Evolutionary conservation across 345 rosid genomes (phyloP), one percentile per base, ranked within the genome.

Genomic region (Streptanthus diversifolius): DNA sequence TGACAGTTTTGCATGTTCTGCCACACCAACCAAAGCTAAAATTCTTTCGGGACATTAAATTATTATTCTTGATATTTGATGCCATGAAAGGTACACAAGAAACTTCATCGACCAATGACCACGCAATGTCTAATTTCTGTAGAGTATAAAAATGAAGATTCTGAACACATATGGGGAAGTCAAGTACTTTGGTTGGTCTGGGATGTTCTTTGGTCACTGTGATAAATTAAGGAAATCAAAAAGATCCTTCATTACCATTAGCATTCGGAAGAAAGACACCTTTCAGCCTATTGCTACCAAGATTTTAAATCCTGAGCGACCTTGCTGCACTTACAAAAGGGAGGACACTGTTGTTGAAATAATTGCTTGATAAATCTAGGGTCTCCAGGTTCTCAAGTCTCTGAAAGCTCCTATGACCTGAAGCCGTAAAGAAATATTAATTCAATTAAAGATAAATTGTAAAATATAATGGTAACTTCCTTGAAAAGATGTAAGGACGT

Each of bases 381-480:
- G 22, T 32, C 43, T 1, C 19, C 55, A 69, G 35, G 5, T 69
- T 69, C 29, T 29, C 22, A 1, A 69, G 33, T 51, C 37, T 52
- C n/a, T 48, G 10, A 13, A 65, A 35, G 21, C 70, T 65, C 48
- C 52, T 66, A 52, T 36, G 1, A 52, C 48, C 71, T 66, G 71
- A 66, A 66, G 52, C 24, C 11, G 22, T 39, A 22, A 40, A 55
- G 11, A n/a, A 30, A 2, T 0, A 25, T 13, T 52, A 12, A 58
- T 5, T 35, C 0, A 12, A 35, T 12, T 21, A 3, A 18, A 37
- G 1, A 59, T 12, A 36, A 3, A 57, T 5, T 30, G 9, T 36
- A 35, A 36, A 5, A 12, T 5, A 12, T 1, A 5, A 4, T 29
- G 19, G 27, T 22, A n/a, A 13, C n/a, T 69, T 57, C 8, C 18